Conservation (phyloP, 371 early-diverging fungal genomes). For the Caulochytrium protostelioides region DNA sequence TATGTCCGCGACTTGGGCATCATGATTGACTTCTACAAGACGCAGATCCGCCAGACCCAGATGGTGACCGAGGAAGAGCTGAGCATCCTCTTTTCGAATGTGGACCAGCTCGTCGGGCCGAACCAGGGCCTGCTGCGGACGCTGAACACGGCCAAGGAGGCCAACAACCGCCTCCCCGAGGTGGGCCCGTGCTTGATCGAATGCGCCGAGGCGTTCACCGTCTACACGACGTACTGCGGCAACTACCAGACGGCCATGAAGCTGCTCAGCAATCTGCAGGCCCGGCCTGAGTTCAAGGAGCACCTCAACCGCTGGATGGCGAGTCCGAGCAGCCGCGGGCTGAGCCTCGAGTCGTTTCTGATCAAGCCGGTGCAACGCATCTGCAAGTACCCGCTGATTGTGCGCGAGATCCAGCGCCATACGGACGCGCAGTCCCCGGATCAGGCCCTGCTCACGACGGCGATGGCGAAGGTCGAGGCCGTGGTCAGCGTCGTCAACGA, state of each 20-base stretch:
- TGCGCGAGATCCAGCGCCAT: no score
- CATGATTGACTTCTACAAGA: constrained; percentile 23
- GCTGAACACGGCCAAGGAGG: constrained; percentile 10
- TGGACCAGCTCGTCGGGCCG: constrained; percentile 17
- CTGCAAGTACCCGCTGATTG: constrained; percentile 25
- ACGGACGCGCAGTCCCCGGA: no score
- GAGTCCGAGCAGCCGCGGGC: constrained; percentile 17
- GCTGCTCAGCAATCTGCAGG: constrained; percentile 12
- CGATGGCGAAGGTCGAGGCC: constrained; percentile 19
- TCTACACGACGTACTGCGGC: constrained; percentile 20
- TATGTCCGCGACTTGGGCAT: constrained; percentile 20
- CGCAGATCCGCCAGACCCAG: constrained; percentile 9
- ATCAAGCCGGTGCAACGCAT: constrained; percentile 33
- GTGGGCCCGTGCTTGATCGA: constrained; percentile 3
- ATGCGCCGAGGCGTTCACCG: constrained; percentile 11
- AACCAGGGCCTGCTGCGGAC: constrained; percentile 16
- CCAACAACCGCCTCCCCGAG: constrained; percentile 11
- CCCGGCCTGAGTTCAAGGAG: constrained; percentile 15
- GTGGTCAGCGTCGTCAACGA: constrained; percentile 25
- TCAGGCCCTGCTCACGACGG: constrained; percentile 9
- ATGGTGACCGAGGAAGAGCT: constrained; percentile 15
- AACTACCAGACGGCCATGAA: constrained; percentile 29
- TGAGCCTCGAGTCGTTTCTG: constrained; percentile 28
- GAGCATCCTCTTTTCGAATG: constrained; percentile 17
- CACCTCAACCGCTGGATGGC: constrained; percentile 13